Evolutionary conservation across 768 basidiomycete species (phyloP), one percentile per base, ranked within the genome.

Genomic region (Calocera viscosa): DNA sequence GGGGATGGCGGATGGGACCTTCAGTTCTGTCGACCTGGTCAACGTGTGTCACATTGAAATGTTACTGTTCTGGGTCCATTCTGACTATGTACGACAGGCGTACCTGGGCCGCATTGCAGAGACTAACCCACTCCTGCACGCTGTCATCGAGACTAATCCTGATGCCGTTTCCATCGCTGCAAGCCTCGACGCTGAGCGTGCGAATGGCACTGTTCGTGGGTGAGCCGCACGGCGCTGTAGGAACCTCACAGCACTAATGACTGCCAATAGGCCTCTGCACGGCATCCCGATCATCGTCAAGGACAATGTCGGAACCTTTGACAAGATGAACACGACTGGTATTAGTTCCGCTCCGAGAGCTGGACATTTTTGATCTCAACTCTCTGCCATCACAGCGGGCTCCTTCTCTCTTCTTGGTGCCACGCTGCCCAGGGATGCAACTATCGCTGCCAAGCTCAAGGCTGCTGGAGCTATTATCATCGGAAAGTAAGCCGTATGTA

Each of bases 71-170:
- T 24, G 22, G 34, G n/a, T 64, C 35, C 22, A n/a, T 34, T 16
- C n/a, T 28, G 24, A 11, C 8, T 16, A 60, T 32, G 11, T 26
- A 19, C 16, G 17, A 2, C 64, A 80, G 79, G 77, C 80, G 0
- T 80, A 81, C 67, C 72, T 80, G 53, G 73, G 76, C 19, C 75
- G 80, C 17, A 81, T 81, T 49, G 74, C 77, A 22, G 80, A 81
- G 72, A 80, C 80, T 17, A 81, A 81, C 70, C 74, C 79, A 1
- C 68, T 30, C 1, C 67, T 80, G 17, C 78, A 75, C n/a, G 80
- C 80, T 1, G 76, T 80, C 19, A 73, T 81, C 22, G 77, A 80
- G 67, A 75, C 72, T 5, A 81, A 78, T 64, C 77, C 79, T 0
- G 74, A 71, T 24, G 80, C 79, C 5, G 68, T 80, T 22, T 41